Base-by-base conservation (phyloP, 805 yeast species). In the Ogataea pignaliae region DNA sequence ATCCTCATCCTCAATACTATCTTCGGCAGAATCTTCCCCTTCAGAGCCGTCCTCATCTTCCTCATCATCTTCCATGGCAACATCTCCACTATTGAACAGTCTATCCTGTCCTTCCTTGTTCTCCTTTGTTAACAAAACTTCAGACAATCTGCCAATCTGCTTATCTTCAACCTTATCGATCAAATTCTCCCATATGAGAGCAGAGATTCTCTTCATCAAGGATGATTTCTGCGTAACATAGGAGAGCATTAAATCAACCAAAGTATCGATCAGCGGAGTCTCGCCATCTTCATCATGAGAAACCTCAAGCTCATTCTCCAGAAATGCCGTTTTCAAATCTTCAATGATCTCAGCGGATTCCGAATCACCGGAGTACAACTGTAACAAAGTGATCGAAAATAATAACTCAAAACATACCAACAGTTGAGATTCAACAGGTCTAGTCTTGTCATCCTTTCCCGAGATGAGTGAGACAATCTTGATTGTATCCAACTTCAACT, bases 81-180 rank as follows among this genome's bases (percentile, higher is more conserved):
- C 79, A 39, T 72, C 72, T 10, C 71, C 87, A 12, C 76, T 79
- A 45, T 85, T 87, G 58, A 90, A 90, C 55, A 91, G 65, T 37
- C 76, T 75, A 21, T 75, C 73, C 62, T 87, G 93, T 1, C 97
- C 97, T 52, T 83, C 81, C 48, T 81, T 78, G 60, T 85, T 87
- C 62, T 90, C 97, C 57, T 78, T 81, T 0, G 95, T 73, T 14
- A 66, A 52, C 40, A 84, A 60, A 14, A 83, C 75, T 45, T 82
- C 84, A 41, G 71, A 69, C 39, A 85, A 55, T 18, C 78, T 62
- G 10, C 67, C 64, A 29, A 85, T 52, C 38, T 83, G 79, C 10
- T 63, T 60, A 10, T 50, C 54, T 2, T 69, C 70, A 29, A 82
- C 62, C 30, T 71, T 67, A 15, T 61, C 65, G n/a, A 79, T 61